Percentiles rank a stretch among this genome's conserved stretches.
phyloP scores from a whole-genome alignment of 2,329 filamentous ascomycete genomes.

The Orbilia ellipsospora region DNA sequence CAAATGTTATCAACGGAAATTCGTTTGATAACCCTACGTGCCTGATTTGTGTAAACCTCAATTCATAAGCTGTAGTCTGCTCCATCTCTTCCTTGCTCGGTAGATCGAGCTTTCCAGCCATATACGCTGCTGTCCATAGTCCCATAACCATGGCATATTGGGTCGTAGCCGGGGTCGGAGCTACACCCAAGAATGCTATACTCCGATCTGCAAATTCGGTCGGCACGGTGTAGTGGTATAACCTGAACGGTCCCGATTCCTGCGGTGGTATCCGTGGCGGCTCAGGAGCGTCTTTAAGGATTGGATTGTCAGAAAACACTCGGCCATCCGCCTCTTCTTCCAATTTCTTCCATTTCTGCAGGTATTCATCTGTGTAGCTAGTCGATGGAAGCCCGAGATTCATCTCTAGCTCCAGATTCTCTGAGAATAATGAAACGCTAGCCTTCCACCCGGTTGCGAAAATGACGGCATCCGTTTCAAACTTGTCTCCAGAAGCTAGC shows the following conservation, averaged over 20 bases:
- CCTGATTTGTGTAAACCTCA: slow-evolving; percentile 50
- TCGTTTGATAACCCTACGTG: slow-evolving; percentile 48
- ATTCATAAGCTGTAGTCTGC: slow-evolving; percentile 34
- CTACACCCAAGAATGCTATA: slow-evolving; percentile 46
- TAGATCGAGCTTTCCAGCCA: slow-evolving; percentile 38
- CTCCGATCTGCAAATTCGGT: slow-evolving; percentile 48
- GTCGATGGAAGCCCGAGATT: slow-evolving; percentile 37
- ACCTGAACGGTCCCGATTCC: slow-evolving; percentile 45
- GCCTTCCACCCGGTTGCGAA: slow-evolving; percentile 52
- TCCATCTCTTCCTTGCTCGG: slow-evolving; percentile 51
- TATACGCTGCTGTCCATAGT: slow-evolving; percentile 40
- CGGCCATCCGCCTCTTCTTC: slow-evolving; percentile 42
- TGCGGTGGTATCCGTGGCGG: slow-evolving; percentile 47
- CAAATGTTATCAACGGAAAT: slow-evolving; percentile 48
- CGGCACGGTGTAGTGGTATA: slow-evolving; percentile 49
- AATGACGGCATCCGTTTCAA: slow-evolving; percentile 42
- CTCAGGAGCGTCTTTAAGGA: slow-evolving; percentile 38
- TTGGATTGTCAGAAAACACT: slow-evolving; percentile 49
- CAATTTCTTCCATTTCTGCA: slow-evolving; percentile 38
- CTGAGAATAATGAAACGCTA: slow-evolving; percentile 36
- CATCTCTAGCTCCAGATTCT: slow-evolving; percentile 45
- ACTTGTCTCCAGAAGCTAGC: slow-evolving; percentile 31
- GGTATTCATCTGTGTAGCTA: slow-evolving; percentile 43
- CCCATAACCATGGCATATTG: slow-evolving; percentile 34
- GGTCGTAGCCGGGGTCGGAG: slow-evolving; percentile 36